Evolutionary conservation across 208 protist species (phyloP).

Genomic region (Leishmania turanica): DNA sequence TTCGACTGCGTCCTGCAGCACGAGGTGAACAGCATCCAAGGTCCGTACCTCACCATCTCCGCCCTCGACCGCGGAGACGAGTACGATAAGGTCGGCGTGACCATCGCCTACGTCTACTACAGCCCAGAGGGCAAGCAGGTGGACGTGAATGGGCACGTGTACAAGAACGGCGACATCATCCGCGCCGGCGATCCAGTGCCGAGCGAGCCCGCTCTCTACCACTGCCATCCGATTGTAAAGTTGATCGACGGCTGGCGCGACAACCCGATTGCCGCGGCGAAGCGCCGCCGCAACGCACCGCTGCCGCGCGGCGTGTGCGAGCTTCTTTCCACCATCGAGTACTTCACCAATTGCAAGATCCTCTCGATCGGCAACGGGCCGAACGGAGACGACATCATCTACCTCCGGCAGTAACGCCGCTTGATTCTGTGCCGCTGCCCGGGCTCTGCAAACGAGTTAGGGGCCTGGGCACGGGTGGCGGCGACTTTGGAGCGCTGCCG

Average conservation of each 20-base stretch:
- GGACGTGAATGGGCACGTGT: conserved; percentile 75
- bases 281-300: conserved; percentile 53
- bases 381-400: conserved; percentile 86
- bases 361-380: conserved; percentile 93
- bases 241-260: conserved; percentile 83
- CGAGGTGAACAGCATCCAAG: conserved; percentile 90
- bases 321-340: conserved; percentile 81
- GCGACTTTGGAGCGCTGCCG: background rate
- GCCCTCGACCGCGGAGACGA: conserved; percentile 92
- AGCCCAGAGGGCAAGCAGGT: conserved; percentile 46
- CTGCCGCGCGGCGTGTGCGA: conserved; percentile 82
- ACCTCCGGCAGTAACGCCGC: conserved; percentile 64
- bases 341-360: conserved; percentile 87
- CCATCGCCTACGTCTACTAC: conserved; percentile 92
- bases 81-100: conserved; percentile 89
- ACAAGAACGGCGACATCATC: conserved; percentile 90
- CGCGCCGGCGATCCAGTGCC: conserved; percentile 87
- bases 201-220: conserved; percentile 70
- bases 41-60: conserved; percentile 93
- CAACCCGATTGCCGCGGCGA: conserved; percentile 68
- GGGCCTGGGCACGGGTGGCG: background rate
- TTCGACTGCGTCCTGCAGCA: conserved; percentile 94
- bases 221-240: conserved; percentile 92
- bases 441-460: background rate
- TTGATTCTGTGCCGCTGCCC: background rate